Evolutionary conservation across 257 asterid species (phyloP).

Genomic region (Ligustrum vulgare): DNA sequence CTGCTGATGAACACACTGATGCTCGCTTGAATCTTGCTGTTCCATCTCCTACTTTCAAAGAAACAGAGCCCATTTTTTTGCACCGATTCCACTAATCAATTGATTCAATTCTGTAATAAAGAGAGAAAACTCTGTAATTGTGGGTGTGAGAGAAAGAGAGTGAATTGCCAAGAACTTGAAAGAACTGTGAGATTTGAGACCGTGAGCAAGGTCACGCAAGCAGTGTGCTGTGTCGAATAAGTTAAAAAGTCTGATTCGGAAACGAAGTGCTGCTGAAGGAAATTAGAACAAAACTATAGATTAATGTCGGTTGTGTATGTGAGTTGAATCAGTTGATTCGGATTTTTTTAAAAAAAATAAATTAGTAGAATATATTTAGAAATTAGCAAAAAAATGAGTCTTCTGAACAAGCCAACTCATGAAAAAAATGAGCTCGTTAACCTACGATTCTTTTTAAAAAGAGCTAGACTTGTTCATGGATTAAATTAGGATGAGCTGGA

Average conservation of each 20-base stretch:
- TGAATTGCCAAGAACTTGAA: too few species aligned
- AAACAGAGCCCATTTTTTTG: conserved; percentile 77
- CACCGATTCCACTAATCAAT: not conserved
- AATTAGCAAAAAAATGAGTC: too few species aligned
- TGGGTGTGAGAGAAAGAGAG: conserved; percentile 13
- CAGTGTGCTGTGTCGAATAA: conserved; percentile 7
- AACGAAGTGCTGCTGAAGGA: not conserved
- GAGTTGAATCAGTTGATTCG: too few species aligned
- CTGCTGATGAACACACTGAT: conserved; percentile 75
- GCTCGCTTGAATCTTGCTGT: conserved; percentile 93
- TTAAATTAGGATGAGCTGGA: too few species aligned
- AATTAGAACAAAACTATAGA: conserved; percentile 17
- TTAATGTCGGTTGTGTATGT: not conserved
- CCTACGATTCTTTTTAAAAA: too few species aligned
- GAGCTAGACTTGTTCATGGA: too few species aligned
- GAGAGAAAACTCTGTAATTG: not conserved
- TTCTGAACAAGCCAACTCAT: too few species aligned
- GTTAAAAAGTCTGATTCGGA: conserved; percentile 27
- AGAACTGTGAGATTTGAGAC: conserved; percentile 28
- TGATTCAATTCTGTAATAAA: not conserved
- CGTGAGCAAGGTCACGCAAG: conserved; percentile 29
- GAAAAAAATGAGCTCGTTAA: too few species aligned
- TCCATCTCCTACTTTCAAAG: conserved; percentile 90
- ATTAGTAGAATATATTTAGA: too few species aligned
- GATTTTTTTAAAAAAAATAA: too few species aligned